phyloP scores from a whole-genome alignment of 106 monocot genomes.

The Dioscorea dumetorum region DNA sequence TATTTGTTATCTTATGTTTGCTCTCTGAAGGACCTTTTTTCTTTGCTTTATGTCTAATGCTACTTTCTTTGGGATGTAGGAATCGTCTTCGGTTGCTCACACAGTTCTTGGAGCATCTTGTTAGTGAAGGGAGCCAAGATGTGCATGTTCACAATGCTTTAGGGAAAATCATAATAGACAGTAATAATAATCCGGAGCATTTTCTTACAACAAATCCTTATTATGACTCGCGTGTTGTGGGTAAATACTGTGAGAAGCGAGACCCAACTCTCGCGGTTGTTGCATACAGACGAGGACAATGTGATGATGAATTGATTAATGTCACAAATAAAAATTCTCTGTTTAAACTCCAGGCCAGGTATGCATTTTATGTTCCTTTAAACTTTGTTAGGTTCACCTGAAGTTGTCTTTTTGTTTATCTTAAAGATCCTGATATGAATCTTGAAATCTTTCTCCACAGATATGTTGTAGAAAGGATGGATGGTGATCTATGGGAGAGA shows the following conservation, averaged over 20 bases:
- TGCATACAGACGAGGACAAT: conserved; percentile 93
- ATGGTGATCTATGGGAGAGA: conserved; percentile 90
- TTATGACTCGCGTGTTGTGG: conserved; percentile 98
- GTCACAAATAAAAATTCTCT: conserved; percentile 94
- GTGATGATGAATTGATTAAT: conserved; percentile 97
- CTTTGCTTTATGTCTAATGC: conserved; percentile 3
- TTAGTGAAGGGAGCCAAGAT: conserved; percentile 99
- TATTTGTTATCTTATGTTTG: not conserved
- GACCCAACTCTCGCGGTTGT: conserved; percentile 98
- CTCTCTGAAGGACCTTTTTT: not conserved
- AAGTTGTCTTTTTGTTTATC: no score
- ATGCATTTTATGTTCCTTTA: conserved; percentile 2
- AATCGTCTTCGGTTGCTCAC: conserved; percentile 85
- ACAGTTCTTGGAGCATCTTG: conserved; percentile 96
- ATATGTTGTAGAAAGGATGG: conserved; percentile 99
- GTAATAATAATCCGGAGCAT: conserved; percentile 98
- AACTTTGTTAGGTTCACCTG: no score
- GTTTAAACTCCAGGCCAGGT: conserved; percentile 95
- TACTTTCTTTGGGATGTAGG: conserved; percentile 25
- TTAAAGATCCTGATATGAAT: not conserved
- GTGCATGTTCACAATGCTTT: conserved; percentile 98
- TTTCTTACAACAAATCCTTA: conserved; percentile 95
- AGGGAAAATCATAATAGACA: conserved; percentile 97
- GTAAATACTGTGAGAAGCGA: conserved; percentile 96
- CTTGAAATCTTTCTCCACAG: conserved; percentile 15